These are phyloP conservation scores for Aspergillus sp. DNA, from an alignment of 2,329 filamentous ascomycete species.

Conservation along the genomic window DNA sequence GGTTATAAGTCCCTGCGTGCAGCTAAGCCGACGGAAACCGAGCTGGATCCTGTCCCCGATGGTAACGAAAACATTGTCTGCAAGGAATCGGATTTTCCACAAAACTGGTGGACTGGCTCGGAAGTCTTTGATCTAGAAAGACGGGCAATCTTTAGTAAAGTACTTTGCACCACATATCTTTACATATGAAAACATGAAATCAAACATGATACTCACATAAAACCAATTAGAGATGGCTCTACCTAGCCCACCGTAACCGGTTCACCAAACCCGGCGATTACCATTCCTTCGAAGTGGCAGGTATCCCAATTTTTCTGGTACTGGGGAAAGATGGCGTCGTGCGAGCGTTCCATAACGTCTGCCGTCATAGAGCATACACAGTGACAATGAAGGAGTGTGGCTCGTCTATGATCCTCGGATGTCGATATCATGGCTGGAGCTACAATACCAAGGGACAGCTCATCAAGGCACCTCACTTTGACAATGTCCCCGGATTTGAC, in stretches of 20 bases:
- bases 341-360: slow-evolving; percentile 64
- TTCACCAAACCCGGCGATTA: slow-evolving; percentile 59
- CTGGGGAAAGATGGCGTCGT: slow-evolving; percentile 54
- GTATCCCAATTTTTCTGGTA: slow-evolving; percentile 59
- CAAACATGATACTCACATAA: background rate
- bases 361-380: slow-evolving; percentile 62
- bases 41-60: background rate
- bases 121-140: slow-evolving; percentile 51
- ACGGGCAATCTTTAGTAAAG: slow-evolving; percentile 53
- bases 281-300: slow-evolving; percentile 57
- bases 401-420: slow-evolving; percentile 55
- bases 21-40: background rate
- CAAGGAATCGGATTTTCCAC: slow-evolving; percentile 46
- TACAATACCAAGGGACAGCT: slow-evolving; percentile 60
- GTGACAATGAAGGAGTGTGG: slow-evolving; percentile 57
- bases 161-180: slow-evolving; percentile 18
- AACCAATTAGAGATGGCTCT: slow-evolving; percentile 37
- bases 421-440: slow-evolving; percentile 65
- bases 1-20: background rate
- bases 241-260: slow-evolving; percentile 44
- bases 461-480: slow-evolving; percentile 62
- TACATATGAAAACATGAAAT: background rate
- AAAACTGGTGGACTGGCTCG: slow-evolving; percentile 41
- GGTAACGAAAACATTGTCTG: slow-evolving; percentile 23
- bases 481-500: slow-evolving; percentile 58